phyloP scores from a whole-genome alignment of 75 land plant species.

The Cunninghamia lanceolata region DNA sequence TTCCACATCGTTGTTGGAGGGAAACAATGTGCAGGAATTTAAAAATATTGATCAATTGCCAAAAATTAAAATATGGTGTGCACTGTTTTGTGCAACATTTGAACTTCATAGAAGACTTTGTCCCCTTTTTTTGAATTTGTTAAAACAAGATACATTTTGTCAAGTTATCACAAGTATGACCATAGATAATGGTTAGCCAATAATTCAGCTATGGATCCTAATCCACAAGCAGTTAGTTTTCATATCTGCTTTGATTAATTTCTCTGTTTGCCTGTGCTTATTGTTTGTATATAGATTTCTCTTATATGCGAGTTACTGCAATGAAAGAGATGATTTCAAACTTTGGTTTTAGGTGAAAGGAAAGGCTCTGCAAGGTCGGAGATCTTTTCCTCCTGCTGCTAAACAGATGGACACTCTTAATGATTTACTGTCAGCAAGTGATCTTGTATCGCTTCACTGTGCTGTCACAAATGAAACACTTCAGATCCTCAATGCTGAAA shows the following conservation, averaged over 20 bases:
- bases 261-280: background rate
- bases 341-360: slow-evolving; percentile 49
- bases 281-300: background rate
- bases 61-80: background rate
- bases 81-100: background rate
- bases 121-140: background rate
- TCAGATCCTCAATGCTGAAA: slow-evolving; percentile 88
- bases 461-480: slow-evolving; percentile 86
- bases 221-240: too few relatives aligned
- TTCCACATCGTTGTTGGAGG: background rate
- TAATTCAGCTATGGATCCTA: background rate
- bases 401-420: slow-evolving; percentile 84
- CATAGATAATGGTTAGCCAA: background rate
- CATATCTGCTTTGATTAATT: background rate
- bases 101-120: background rate
- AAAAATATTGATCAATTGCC: background rate
- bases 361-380: slow-evolving; percentile 35
- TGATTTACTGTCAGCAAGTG: slow-evolving; percentile 94
- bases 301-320: background rate
- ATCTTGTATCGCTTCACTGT: slow-evolving; percentile 92
- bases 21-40: background rate
- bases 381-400: slow-evolving; percentile 79
- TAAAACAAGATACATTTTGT: background rate
- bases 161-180: background rate
- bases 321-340: background rate